Evolutionary conservation across 1,139 yeast genomes (phyloP), one percentile per base, ranked within the genome.

Genomic region (Pichia sp.): DNA sequence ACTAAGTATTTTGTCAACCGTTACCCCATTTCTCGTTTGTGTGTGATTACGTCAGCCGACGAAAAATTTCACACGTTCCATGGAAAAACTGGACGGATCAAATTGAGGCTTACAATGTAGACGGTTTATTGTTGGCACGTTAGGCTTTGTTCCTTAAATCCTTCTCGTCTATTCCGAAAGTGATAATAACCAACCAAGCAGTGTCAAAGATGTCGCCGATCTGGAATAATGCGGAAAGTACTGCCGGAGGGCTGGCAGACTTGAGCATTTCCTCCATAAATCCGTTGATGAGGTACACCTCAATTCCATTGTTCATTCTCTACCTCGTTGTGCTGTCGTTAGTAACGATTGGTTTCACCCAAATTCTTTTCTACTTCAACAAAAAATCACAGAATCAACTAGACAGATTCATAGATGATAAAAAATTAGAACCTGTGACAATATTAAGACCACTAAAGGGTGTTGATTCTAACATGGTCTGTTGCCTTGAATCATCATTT

Each of bases 361-460:
- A 75, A 57, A 72, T 80, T 18, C 35, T 69, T 43, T 48, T 55
- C 35, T 70, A 69, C 51, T 77, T 77, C 59, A 61, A 48, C 40
- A 50, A 38, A 31, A 46, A 41, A 14, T 44, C 60, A 10, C 57
- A 62, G 33, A 6, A 22, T 2, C 24, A 34, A 31, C 51, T 57
- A 7, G 54, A 53, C 31, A 18, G 14, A 21, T 28, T 42, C 8
- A 57, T 58, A 7, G 51, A 38, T 2, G 57, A 57, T 9, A 52
- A 50, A 1, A 56, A 56, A 12, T 55, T 67, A 11, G 85, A 79
- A 58, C 90, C 94, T 3, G 96, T 90, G 9, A 79, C 93, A 2
- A 86, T 90, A 38, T 65, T 89, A 41, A 70, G 96, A 31, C 97
- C 97, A 0, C 72, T 90, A 46, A 86, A 87, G 59, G 96, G 96